phyloP scores from a whole-genome alignment of 768 basidiomycete genomes.

The Atractiella rhizophila region DNA sequence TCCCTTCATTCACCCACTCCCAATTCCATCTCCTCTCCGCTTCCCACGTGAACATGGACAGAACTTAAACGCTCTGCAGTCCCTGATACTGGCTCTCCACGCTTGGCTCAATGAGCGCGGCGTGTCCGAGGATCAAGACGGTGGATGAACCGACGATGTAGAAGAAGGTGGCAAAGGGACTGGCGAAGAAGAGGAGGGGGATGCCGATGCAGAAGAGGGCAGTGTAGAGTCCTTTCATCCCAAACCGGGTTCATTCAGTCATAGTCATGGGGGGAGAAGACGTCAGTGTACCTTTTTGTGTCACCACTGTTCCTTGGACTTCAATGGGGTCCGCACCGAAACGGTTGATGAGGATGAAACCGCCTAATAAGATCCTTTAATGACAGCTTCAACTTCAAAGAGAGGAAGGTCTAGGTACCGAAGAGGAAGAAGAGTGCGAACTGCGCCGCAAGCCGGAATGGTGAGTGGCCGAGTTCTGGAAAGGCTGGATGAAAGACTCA shows the following conservation, averaged over 20 bases:
- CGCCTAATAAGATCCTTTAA: too few relatives aligned
- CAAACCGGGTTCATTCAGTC: too few relatives aligned
- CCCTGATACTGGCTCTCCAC: conserved; percentile 69
- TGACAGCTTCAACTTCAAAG: too few relatives aligned
- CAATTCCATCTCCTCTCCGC: too few relatives aligned
- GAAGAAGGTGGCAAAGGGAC: conserved; percentile 43
- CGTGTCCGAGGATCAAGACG: conserved; percentile 62
- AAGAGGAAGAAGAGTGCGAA: conserved; percentile 64
- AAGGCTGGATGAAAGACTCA: background rate
- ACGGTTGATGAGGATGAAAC: conserved; percentile 70
- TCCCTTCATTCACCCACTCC: too few relatives aligned
- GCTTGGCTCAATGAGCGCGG: conserved; percentile 70
- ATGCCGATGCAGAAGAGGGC: conserved; percentile 77
- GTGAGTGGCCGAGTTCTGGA: background rate
- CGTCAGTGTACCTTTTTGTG: too few relatives aligned
- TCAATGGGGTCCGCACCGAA: conserved; percentile 76
- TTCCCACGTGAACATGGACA: too few relatives aligned
- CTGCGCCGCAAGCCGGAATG: conserved; percentile 46
- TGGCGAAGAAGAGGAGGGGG: conserved; percentile 45
- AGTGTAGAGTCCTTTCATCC: conserved; percentile 64
- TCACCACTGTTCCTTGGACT: conserved; percentile 48
- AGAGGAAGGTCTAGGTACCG: too few relatives aligned
- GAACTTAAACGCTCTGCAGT: too few relatives aligned
- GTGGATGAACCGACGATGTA: conserved; percentile 76
- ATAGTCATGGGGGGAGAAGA: too few relatives aligned